Evolutionary conservation across 2,329 filamentous ascomycete genomes (phyloP).

Genomic region (Colletotrichum sp.): DNA sequence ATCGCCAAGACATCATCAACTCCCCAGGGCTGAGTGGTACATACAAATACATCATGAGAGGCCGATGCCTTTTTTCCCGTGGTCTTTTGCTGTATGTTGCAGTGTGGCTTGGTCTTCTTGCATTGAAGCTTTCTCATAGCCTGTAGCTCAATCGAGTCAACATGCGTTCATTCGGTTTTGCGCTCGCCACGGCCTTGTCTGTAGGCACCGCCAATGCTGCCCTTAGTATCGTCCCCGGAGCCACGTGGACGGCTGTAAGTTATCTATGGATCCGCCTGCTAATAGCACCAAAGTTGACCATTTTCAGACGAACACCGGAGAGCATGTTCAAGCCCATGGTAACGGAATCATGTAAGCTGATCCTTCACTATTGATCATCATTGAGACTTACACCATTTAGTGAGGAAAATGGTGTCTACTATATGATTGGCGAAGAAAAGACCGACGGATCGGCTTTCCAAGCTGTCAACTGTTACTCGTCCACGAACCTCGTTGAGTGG

Average conservation of each 20-base stretch:
- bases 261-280: background rate
- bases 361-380: background rate
- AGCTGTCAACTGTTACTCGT: constrained; percentile 72
- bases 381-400: background rate
- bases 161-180: background rate
- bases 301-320: constrained; percentile 45
- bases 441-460: constrained; percentile 65
- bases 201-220: constrained; percentile 11
- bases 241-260: constrained; percentile 50
- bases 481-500: constrained; percentile 68
- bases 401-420: constrained; percentile 62
- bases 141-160: background rate
- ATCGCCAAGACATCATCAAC: background rate
- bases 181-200: background rate
- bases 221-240: constrained; percentile 47
- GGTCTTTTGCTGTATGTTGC: background rate
- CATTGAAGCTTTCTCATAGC: background rate
- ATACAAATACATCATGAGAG: background rate
- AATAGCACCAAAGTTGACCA: background rate
- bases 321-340: constrained; percentile 71
- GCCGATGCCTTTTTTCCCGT: no score
- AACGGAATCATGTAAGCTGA: constrained; percentile 57
- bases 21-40: background rate
- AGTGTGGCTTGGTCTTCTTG: background rate
- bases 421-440: constrained; percentile 75